These are phyloP conservation scores for Leccinellum rugosiceps DNA, from an alignment of 768 basidiomycete species.

Conservation along the genomic window DNA sequence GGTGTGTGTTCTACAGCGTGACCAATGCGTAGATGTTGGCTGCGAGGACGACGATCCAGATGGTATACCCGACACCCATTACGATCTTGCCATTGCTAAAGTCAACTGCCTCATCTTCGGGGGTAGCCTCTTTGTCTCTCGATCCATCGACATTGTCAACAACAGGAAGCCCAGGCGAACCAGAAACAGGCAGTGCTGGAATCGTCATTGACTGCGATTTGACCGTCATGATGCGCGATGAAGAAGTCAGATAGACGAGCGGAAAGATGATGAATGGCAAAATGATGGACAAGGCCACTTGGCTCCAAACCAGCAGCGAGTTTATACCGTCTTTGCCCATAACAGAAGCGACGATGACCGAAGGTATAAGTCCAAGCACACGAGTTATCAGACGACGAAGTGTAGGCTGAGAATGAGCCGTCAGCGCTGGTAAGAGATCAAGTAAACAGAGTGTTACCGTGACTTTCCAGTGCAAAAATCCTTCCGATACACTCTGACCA, in stretches of 20 bases:
- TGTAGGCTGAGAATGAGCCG: slow-evolving; percentile 51
- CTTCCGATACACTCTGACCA: slow-evolving; percentile 88
- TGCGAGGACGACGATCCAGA: slow-evolving; percentile 63
- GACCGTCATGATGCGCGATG: slow-evolving; percentile 67
- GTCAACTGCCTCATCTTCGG: slow-evolving; percentile 45
- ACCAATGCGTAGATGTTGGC: slow-evolving; percentile 80
- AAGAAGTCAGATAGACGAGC: slow-evolving; percentile 69
- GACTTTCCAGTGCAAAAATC: slow-evolving; percentile 83
- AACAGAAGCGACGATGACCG: slow-evolving; percentile 71
- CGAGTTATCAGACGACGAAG: slow-evolving; percentile 83
- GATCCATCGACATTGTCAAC: neutral
- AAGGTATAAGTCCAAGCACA: slow-evolving; percentile 76
- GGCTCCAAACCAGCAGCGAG: slow-evolving; percentile 77
- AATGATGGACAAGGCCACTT: slow-evolving; percentile 80
- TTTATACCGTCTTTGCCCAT: slow-evolving; percentile 70
- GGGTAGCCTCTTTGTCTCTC: slow-evolving; percentile 1
- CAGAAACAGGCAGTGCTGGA: neutral
- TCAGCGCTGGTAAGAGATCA: slow-evolving; percentile 24
- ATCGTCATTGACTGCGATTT: slow-evolving; percentile 17
- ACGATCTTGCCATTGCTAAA: slow-evolving; percentile 59
- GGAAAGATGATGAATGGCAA: slow-evolving; percentile 87
- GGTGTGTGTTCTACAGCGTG: slow-evolving; percentile 34
- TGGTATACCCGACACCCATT: slow-evolving; percentile 47
- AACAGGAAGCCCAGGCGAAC: neutral
- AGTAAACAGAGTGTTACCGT: slow-evolving; percentile 45